These are phyloP conservation scores for Agaricus bisporus DNA, from an alignment of 768 basidiomycete species.

Conservation along the genomic window DNA sequence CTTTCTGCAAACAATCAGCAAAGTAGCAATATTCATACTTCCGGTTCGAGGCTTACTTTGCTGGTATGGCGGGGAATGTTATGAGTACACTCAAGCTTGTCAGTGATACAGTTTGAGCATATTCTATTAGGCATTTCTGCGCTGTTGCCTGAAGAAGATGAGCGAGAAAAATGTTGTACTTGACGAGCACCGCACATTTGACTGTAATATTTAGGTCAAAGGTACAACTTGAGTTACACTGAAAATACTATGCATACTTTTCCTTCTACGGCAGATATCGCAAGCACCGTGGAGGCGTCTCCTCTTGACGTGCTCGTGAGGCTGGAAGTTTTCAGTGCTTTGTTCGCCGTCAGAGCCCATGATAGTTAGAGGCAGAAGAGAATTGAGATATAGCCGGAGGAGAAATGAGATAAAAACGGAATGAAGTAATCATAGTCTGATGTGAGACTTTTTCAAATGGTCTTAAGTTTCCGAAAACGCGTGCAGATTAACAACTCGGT, in stretches of 20 bases:
- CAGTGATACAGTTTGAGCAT: slow-evolving; percentile 52
- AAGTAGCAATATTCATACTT: background rate
- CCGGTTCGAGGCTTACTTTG: slow-evolving; percentile 27
- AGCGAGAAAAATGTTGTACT: background rate
- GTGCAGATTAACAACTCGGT: too few relatives aligned
- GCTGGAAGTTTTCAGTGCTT: slow-evolving; percentile 2
- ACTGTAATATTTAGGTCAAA: slow-evolving; percentile 19
- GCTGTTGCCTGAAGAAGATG: slow-evolving; percentile 43
- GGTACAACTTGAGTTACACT: background rate
- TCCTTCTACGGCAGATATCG: slow-evolving; percentile 40
- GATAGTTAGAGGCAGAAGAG: background rate
- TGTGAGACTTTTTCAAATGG: too few relatives aligned
- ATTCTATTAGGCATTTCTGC: slow-evolving; percentile 46
- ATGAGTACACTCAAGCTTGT: slow-evolving; percentile 48
- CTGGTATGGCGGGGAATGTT: slow-evolving; percentile 39
- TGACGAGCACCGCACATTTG: slow-evolving; percentile 25
- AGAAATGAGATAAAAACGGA: background rate
- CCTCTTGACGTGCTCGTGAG: slow-evolving; percentile 23
- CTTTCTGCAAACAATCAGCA: slow-evolving; percentile 18
- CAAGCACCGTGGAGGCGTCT: slow-evolving; percentile 39
- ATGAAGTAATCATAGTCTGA: too few relatives aligned
- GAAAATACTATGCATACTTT: slow-evolving; percentile 23
- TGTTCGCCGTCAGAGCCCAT: slow-evolving; percentile 16
- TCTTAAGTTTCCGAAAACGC: too few relatives aligned
- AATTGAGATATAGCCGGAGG: too few relatives aligned